These are phyloP conservation scores for Quercus parvula DNA, from an alignment of 306 rosid species.

Conservation along the genomic window DNA sequence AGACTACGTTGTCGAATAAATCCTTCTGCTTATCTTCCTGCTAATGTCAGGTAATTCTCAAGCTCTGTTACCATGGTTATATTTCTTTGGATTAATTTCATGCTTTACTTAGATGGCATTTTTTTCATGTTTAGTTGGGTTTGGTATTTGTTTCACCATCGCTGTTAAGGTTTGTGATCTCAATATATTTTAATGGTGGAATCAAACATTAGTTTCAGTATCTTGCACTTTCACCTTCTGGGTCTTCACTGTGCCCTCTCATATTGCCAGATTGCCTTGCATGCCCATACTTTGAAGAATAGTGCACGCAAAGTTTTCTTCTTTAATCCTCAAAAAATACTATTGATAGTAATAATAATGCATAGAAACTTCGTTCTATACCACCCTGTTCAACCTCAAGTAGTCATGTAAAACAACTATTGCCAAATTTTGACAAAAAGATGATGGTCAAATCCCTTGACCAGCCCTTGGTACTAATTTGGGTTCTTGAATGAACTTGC, in stretches of 20 bases:
- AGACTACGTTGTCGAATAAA: constrained; percentile 83
- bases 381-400: too few relatives aligned
- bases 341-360: too few relatives aligned
- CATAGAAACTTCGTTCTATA: too few relatives aligned
- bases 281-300: not conserved
- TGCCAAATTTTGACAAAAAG: too few relatives aligned
- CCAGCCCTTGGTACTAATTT: too few relatives aligned
- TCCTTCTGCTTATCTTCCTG: constrained; percentile 78
- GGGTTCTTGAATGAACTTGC: too few relatives aligned
- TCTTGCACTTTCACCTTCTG: not conserved
- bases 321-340: too few relatives aligned
- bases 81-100: not conserved
- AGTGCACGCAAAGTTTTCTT: not conserved
- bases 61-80: not conserved
- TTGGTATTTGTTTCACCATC: not conserved
- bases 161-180: not conserved
- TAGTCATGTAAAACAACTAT: too few relatives aligned
- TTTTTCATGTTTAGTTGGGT: not conserved
- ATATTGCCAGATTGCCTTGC: not conserved
- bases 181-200: not conserved
- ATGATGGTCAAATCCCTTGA: too few relatives aligned
- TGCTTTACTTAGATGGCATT: not conserved
- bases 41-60: constrained; percentile 63
- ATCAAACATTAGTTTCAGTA: not conserved
- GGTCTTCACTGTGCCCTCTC: too few relatives aligned